Evolutionary conservation across 1,284 basidiomycete genomes (phyloP), one percentile per base, ranked within the genome.

Genomic region (Coniferiporia weirii): DNA sequence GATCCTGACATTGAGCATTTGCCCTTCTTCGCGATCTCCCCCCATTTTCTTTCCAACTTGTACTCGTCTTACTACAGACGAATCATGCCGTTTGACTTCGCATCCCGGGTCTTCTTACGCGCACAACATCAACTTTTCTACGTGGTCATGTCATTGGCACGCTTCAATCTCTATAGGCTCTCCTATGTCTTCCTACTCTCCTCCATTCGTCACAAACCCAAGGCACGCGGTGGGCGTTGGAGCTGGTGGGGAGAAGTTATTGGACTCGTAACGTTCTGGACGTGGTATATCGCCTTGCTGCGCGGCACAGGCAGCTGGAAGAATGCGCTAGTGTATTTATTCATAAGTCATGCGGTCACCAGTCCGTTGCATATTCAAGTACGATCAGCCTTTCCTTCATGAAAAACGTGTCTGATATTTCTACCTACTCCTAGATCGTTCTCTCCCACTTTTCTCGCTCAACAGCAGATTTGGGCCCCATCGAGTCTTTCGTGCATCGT

Each of bases 381-480:
- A 66, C 61, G 71, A 65, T 8, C 22, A 17, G 15, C 10, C 15
- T 43, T 34, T 13, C 36, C 35, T 44, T 44, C 20, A 10, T 44
- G 27, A 27, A 27, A n/a, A 5, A 27, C 27, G 27, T 3, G 27
- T 27, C 27, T 47, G 12, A 27, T 51, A 32, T 48, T n/a, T 3
- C 56, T 44, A 47, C 54, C 48, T 44, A 48, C 43, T 20, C n/a
- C 32, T 20, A 98, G 93, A 99, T 99, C 66, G 95, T 98, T 1
- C 83, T 99, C 20, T 98, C 95, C 2, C 96, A 99, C 76, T 99
- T 97, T 74, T 92, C 93, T 48, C 95, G 97, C 77, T 95, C 95
- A 6, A 95, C 94, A 1, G 89, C 81, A 9, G 96, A 98, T 69
- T 79, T 98, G 22, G 95, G 95, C 1, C 91, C 93, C 0, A 77